These are phyloP conservation scores for Lyophyllum semitale DNA, from an alignment of 768 basidiomycete species.

Conservation along the genomic window DNA sequence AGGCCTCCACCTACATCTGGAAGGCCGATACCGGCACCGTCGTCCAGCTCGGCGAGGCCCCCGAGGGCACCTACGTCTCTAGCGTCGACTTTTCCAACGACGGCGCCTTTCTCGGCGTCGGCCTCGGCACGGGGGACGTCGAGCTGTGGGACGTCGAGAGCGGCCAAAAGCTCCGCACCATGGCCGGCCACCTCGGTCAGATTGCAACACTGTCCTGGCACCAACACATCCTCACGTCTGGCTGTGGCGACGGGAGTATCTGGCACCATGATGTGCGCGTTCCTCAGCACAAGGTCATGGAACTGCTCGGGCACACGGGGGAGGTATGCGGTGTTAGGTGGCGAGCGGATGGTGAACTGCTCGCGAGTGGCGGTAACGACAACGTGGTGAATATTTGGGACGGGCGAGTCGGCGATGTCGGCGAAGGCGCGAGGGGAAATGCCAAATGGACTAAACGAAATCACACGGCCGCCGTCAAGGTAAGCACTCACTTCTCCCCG, in stretches of 20 bases:
- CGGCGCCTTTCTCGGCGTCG: conserved; percentile 81
- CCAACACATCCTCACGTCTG: conserved; percentile 81
- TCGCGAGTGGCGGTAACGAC: conserved; percentile 96
- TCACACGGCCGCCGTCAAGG: conserved; percentile 88
- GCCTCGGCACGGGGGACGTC: conserved; percentile 79
- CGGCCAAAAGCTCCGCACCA: conserved; percentile 81
- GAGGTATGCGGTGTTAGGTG: conserved; percentile 94
- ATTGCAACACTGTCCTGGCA: conserved; percentile 88
- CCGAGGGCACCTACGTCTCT: conserved; percentile 75
- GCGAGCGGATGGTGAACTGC: conserved; percentile 83
- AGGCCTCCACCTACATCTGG: conserved; percentile 90
- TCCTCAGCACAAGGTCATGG: conserved; percentile 85
- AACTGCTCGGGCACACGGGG: conserved; percentile 85
- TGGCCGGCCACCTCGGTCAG: conserved; percentile 85
- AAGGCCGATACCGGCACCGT: conserved; percentile 88
- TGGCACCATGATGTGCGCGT: conserved; percentile 96
- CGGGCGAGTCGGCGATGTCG: conserved; percentile 66
- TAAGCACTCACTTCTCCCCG: conserved; percentile 18
- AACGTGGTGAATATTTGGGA: conserved; percentile 99
- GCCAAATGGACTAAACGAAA: conserved; percentile 92
- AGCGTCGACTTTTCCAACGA: conserved; percentile 80
- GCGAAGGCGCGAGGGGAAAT: conserved; percentile 50
- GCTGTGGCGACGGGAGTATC: conserved; percentile 92
- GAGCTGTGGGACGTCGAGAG: conserved; percentile 94
- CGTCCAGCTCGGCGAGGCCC: conserved; percentile 72